Evolutionary conservation across 1,284 basidiomycete species (phyloP).

Genomic region (Fomitopsis palustris): DNA sequence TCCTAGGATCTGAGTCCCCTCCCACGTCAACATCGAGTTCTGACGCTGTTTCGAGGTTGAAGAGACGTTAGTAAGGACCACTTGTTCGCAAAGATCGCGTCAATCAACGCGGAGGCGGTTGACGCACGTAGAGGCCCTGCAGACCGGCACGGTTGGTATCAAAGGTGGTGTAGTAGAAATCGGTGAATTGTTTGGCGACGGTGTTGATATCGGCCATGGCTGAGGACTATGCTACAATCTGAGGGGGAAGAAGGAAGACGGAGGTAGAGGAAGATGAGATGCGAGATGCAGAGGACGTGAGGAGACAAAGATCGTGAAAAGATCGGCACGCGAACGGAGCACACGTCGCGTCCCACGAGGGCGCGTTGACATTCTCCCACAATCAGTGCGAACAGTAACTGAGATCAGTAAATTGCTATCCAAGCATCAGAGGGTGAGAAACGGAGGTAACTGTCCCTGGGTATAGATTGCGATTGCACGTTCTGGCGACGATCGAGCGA

Average conservation of each 20-base stretch:
- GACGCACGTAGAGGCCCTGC: constrained; percentile 69
- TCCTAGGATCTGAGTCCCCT: constrained; percentile 67
- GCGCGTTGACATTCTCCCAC: constrained; percentile 5
- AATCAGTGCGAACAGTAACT: background rate
- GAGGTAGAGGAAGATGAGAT: background rate
- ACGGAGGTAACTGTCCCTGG: too few relatives aligned
- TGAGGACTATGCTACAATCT: constrained; percentile 12
- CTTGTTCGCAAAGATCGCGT: constrained; percentile 16
- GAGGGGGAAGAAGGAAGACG: background rate
- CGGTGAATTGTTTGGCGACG: constrained; percentile 64
- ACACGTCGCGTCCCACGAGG: background rate
- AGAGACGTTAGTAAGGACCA: constrained; percentile 4
- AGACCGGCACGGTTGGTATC: constrained; percentile 57
- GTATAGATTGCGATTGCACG: background rate
- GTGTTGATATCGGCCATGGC: constrained; percentile 71
- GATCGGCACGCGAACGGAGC: constrained; percentile 1
- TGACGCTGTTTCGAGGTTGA: constrained; percentile 53
- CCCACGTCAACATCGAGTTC: constrained; percentile 88
- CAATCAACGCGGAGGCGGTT: constrained; percentile 10
- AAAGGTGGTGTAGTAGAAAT: constrained; percentile 77
- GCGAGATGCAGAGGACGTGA: background rate
- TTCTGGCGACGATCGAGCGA: background rate
- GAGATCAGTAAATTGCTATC: background rate
- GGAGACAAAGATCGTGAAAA: constrained; percentile 3
- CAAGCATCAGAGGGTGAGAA: constrained; percentile 13